Evolutionary conservation across 2,329 filamentous ascomycete species (phyloP).

Genomic region (Tolypocladium tundrense): DNA sequence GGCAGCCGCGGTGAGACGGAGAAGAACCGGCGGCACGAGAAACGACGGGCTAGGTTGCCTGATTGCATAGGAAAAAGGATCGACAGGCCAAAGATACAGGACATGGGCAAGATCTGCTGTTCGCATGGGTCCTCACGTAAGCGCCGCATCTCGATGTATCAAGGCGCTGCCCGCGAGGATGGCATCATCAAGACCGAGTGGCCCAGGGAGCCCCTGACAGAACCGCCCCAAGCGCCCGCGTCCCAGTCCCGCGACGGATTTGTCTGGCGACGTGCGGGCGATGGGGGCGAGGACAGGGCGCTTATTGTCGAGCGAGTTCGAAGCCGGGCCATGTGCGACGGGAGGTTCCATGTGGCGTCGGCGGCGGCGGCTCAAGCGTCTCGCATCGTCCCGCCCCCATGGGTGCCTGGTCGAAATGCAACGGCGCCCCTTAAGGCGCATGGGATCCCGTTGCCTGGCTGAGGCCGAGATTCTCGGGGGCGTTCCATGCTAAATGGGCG

Average conservation of each 20-base stretch:
- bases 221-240: too few relatives aligned
- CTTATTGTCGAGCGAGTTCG: too few relatives aligned
- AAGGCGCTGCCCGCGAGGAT: neutral
- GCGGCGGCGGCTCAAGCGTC: neutral
- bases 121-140: neutral
- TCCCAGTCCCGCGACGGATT: too few relatives aligned
- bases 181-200: too few relatives aligned
- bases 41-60: neutral
- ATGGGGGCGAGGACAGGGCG: too few relatives aligned
- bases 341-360: too few relatives aligned
- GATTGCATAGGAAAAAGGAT: neutral
- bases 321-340: neutral
- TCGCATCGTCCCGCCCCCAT: neutral
- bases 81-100: neutral
- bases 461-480: too few relatives aligned
- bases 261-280: too few relatives aligned
- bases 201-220: too few relatives aligned
- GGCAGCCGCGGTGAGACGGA: neutral
- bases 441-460: too few relatives aligned
- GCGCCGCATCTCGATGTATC: neutral
- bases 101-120: neutral
- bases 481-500: too few relatives aligned
- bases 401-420: neutral
- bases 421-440: neutral
- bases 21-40: neutral